Percentiles rank a stretch among this genome's conserved stretches.
phyloP scores from a whole-genome alignment of 2,329 filamentous ascomycete species.

The Exutisphaerella laricina region DNA sequence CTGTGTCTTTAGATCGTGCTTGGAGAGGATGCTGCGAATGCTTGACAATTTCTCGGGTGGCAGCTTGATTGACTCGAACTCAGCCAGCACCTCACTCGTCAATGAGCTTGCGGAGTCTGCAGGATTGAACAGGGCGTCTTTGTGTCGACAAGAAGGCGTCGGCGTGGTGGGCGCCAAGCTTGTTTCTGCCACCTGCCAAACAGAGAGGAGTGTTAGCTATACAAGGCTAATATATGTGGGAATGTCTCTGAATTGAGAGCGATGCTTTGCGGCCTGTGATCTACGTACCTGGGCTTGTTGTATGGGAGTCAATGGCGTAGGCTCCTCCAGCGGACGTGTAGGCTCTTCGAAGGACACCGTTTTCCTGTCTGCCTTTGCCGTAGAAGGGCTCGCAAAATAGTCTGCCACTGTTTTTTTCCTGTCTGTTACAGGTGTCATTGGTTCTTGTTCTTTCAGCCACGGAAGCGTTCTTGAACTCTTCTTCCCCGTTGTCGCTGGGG shows the following conservation, averaged over 20 bases:
- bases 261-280: too few relatives aligned
- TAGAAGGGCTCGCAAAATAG: conserved; percentile 27
- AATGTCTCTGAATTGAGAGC: too few relatives aligned
- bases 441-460: conserved; percentile 33
- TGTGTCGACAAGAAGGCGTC: conserved; percentile 21
- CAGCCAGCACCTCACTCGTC: conserved; percentile 23
- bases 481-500: conserved; percentile 31
- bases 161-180: conserved; percentile 15
- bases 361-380: conserved; percentile 18
- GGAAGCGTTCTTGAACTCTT: conserved; percentile 34
- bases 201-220: too few relatives aligned
- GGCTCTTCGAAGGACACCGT: conserved; percentile 1
- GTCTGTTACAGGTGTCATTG: conserved; percentile 27
- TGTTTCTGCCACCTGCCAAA: conserved; percentile 4
- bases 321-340: neutral
- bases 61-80: conserved; percentile 15
- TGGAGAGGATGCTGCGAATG: conserved; percentile 47
- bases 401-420: conserved; percentile 19
- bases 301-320: conserved; percentile 1
- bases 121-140: conserved; percentile 25
- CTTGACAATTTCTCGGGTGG: conserved; percentile 27
- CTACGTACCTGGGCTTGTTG: conserved; percentile 3
- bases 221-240: too few relatives aligned
- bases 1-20: conserved; percentile 53
- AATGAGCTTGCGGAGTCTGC: conserved; percentile 23